Base-by-base conservation (phyloP, 768 basidiomycete species). In the Candolleomyces eurysporus region DNA sequence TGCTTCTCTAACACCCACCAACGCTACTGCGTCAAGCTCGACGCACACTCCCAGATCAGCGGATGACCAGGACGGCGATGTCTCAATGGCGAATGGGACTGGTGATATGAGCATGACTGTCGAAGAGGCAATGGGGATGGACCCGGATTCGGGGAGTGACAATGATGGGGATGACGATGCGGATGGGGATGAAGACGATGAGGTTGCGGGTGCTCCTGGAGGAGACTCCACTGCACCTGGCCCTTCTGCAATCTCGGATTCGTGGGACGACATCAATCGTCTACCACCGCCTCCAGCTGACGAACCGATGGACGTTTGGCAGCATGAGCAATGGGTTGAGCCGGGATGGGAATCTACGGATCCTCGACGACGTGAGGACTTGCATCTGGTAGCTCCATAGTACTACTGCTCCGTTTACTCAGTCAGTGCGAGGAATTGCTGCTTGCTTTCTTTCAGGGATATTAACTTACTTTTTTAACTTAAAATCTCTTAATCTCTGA, bases 41-140 rank as follows among this genome's bases (percentile, higher is more conserved):
- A 75, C 79, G 21, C 70, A 72, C 16, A 81, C 81, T 0, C 80
- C 79, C 0, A 75, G 77, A 62, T 79, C 74, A 22, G 68, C 66
- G 32, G 79, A 76, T 48, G 79, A 70, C 17, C 72, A 61, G 1
- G 73, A 78, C 57, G 68, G 69, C 11, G 63, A 51, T 57, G 21
- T 43, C 42, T 31, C 49, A 17, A 58, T 57, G 30, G 31, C n/a
- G 9, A 54, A 48, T 7, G 48, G 45, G 14, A 57, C 48, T n/a
- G 60, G 56, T n/a, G 57, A 40, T 22, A 72, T 71, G 53, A 75
- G 72, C 5, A 76, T 76, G 71, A 73, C 67, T 32, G 30, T 61
- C 19, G 59, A 59, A 31, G 48, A 50, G 19, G 52, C 52, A 1
- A 72, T 78, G 68, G 73, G 70, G 39, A 54, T 54, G 52, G 59